Evolutionary conservation across 1,284 basidiomycete species (phyloP).

Genomic region (Austroboletus rostrupii): DNA sequence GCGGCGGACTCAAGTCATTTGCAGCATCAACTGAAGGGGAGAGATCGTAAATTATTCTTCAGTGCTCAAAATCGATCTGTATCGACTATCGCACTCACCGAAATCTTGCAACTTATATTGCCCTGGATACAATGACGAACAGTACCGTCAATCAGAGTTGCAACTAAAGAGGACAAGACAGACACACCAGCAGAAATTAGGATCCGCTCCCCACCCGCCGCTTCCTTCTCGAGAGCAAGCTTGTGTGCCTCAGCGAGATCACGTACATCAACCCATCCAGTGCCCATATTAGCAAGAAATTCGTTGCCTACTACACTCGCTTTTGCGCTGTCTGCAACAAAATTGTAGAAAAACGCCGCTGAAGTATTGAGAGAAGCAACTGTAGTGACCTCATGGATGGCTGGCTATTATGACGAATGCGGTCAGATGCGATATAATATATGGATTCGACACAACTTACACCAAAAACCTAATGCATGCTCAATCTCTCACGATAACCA

Average conservation of each 20-base stretch:
- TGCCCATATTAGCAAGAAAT: constrained; percentile 26
- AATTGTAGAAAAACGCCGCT: constrained; percentile 27
- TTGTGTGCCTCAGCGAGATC: constrained; percentile 60
- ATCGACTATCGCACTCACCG: constrained; percentile 15
- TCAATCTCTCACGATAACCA: not conserved
- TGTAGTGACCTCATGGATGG: constrained; percentile 47
- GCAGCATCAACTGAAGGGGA: constrained; percentile 25
- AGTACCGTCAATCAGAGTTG: not conserved
- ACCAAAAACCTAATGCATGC: constrained; percentile 31
- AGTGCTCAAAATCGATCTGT: not conserved
- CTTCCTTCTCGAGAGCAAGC: constrained; percentile 46
- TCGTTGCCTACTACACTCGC: constrained; percentile 22
- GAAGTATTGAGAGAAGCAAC: constrained; percentile 52
- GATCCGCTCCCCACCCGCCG: constrained; percentile 62
- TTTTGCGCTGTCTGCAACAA: constrained; percentile 26
- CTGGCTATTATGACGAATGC: constrained; percentile 27
- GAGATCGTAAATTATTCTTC: not conserved
- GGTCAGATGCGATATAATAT: not conserved
- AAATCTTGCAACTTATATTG: constrained; percentile 32
- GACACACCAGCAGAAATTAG: constrained; percentile 39
- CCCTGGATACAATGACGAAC: constrained; percentile 10
- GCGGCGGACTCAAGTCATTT: constrained; percentile 23
- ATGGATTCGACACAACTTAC: constrained; percentile 17
- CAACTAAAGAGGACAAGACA: not conserved
- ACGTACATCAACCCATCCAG: constrained; percentile 31